phyloP scores from a whole-genome alignment of 2,329 filamentous ascomycete species.

The Tolypocladium ovalisporum region DNA sequence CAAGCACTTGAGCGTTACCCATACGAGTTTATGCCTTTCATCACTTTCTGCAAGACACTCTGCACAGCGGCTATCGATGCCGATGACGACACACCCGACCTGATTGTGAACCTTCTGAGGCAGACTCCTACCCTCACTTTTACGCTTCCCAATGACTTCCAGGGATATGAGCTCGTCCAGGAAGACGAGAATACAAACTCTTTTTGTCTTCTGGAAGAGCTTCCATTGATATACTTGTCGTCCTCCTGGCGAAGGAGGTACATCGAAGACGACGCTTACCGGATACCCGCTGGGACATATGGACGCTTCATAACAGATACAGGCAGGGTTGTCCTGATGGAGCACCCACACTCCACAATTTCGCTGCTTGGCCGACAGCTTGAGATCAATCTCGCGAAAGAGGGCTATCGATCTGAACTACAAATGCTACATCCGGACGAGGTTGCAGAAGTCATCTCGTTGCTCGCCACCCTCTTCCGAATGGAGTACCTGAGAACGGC shows the following conservation, averaged over 20 bases:
- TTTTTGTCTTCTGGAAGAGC: constrained; percentile 54
- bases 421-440: constrained; percentile 47
- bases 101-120: constrained; percentile 54
- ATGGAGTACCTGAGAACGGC: constrained; percentile 31
- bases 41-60: constrained; percentile 59
- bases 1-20: constrained; percentile 71
- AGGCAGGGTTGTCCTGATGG: constrained; percentile 64
- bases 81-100: constrained; percentile 28
- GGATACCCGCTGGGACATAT: constrained; percentile 53
- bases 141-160: constrained; percentile 59
- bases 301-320: constrained; percentile 69
- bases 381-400: constrained; percentile 53
- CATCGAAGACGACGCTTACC: constrained; percentile 40
- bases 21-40: constrained; percentile 71
- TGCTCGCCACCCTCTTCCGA: constrained; percentile 62
- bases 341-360: constrained; percentile 70
- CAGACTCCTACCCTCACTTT: constrained; percentile 68
- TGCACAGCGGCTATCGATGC: constrained; percentile 23
- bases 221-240: constrained; percentile 49
- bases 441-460: constrained; percentile 60
- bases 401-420: constrained; percentile 40
- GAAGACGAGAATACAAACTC: constrained; percentile 81
- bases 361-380: constrained; percentile 69
- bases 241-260: constrained; percentile 32
- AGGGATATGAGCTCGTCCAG: constrained; percentile 63